These are phyloP conservation scores for Aspergillus panamensis DNA, from an alignment of 495 filamentous ascomycete genomes.

Conservation along the genomic window DNA sequence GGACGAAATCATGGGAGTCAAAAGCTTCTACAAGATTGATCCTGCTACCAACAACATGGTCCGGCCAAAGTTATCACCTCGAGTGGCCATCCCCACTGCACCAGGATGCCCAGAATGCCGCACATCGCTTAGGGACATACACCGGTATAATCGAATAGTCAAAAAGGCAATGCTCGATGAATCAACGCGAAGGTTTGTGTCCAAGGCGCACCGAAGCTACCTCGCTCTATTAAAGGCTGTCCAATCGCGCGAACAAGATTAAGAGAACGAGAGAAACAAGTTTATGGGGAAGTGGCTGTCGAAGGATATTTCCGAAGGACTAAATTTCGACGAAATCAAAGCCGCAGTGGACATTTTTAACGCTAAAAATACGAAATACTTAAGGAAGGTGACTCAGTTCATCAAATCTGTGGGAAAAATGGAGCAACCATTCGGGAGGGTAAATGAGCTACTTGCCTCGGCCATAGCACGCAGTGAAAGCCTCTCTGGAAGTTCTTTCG, in stretches of 20 bases:
- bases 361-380: neutral
- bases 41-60: neutral
- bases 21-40: slow-evolving; percentile 43
- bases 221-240: neutral
- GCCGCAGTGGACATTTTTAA: neutral
- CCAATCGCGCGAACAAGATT: neutral
- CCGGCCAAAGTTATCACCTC: neutral
- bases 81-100: neutral
- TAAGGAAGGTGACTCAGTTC: slow-evolving; percentile 4
- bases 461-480: slow-evolving; percentile 31
- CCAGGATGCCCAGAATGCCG: slow-evolving; percentile 19
- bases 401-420: neutral
- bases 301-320: too few relatives aligned
- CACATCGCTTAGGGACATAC: slow-evolving; percentile 13
- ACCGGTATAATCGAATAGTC: slow-evolving; percentile 17
- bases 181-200: slow-evolving; percentile 17
- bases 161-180: slow-evolving; percentile 16
- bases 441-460: slow-evolving; percentile 40
- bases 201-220: neutral
- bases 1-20: slow-evolving; percentile 59
- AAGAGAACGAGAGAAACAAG: neutral
- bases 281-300: too few relatives aligned
- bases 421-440: slow-evolving; percentile 60
- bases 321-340: too few relatives aligned
- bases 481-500: slow-evolving; percentile 36